phyloP scores from a whole-genome alignment of 805 yeast genomes.

The Suhomyces canberraensis region DNA sequence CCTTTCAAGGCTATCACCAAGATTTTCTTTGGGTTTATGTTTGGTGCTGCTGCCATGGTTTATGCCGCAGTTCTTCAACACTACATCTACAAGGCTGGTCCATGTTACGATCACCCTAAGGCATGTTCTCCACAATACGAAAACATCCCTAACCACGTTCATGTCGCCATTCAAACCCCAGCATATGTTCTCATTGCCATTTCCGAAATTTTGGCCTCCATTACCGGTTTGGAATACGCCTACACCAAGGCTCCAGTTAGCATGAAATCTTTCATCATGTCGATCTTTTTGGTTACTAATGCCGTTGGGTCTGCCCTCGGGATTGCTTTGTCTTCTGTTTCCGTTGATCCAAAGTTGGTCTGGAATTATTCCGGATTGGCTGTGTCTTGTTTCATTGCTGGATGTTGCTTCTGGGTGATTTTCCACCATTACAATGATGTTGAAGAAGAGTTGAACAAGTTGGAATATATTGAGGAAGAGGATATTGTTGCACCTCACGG shows the following conservation, averaged over 20 bases:
- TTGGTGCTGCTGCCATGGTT: constrained; percentile 63
- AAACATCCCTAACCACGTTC: constrained; percentile 51
- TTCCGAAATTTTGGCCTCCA: constrained; percentile 75
- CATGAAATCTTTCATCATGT: constrained; percentile 65
- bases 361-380: constrained; percentile 70
- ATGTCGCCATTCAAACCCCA: constrained; percentile 69
- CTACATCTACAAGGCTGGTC: constrained; percentile 64
- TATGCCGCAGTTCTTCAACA: constrained; percentile 77
- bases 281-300: constrained; percentile 62
- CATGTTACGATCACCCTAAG: constrained; percentile 65
- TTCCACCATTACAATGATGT: constrained; percentile 53
- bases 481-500: constrained; percentile 6
- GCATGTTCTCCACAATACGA: constrained; percentile 42
- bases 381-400: constrained; percentile 55
- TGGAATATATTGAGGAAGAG: constrained; percentile 35
- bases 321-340: constrained; percentile 64
- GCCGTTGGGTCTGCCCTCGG: constrained; percentile 81
- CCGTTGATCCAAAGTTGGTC: constrained; percentile 65
- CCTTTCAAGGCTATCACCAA: constrained; percentile 69
- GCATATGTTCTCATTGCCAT: constrained; percentile 71
- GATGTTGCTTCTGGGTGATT: constrained; percentile 57
- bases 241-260: constrained; percentile 75
- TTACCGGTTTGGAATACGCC: constrained; percentile 82
- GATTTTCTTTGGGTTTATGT: constrained; percentile 66
- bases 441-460: constrained; percentile 56